These are phyloP conservation scores for Chrysosporium keratinophilum DNA, from an alignment of 2,329 filamentous ascomycete species.

Conservation along the genomic window DNA sequence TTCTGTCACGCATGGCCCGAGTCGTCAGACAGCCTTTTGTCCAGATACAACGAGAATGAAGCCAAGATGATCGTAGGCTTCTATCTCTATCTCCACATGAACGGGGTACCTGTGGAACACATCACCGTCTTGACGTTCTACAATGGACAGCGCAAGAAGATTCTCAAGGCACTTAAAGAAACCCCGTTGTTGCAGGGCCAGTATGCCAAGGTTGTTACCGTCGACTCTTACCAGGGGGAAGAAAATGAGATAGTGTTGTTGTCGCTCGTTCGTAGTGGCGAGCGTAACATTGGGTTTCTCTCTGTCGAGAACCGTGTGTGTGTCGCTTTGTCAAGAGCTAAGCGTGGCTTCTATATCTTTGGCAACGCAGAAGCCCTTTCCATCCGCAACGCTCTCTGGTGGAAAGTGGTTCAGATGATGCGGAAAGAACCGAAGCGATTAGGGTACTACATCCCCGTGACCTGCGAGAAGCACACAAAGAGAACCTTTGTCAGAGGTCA, in stretches of 20 bases:
- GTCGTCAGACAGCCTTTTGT: slow-evolving; percentile 50
- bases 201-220: slow-evolving; percentile 58
- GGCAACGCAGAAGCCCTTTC: slow-evolving; percentile 56
- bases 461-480: slow-evolving; percentile 50
- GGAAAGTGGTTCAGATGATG: slow-evolving; percentile 40
- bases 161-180: slow-evolving; percentile 42
- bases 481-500: slow-evolving; percentile 42
- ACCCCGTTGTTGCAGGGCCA: slow-evolving; percentile 37
- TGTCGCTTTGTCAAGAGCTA: slow-evolving; percentile 59
- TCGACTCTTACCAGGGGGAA: slow-evolving; percentile 85
- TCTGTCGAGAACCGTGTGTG: slow-evolving; percentile 53
- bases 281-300: slow-evolving; percentile 60
- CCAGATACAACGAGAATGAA: slow-evolving; percentile 59
- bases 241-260: slow-evolving; percentile 77
- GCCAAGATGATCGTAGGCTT: slow-evolving; percentile 67
- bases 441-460: slow-evolving; percentile 49
- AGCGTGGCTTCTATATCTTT: slow-evolving; percentile 72
- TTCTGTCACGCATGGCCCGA: slow-evolving; percentile 59
- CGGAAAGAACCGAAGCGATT: slow-evolving; percentile 28
- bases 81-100: slow-evolving; percentile 59
- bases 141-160: slow-evolving; percentile 63
- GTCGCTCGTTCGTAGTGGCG: slow-evolving; percentile 66
- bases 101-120: slow-evolving; percentile 48
- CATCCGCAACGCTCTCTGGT: slow-evolving; percentile 42
- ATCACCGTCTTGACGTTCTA: slow-evolving; percentile 85